These are phyloP conservation scores for Dendrocalamus sinicus DNA, from an alignment of 176 grass and related monocot species.

Conservation along the genomic window DNA sequence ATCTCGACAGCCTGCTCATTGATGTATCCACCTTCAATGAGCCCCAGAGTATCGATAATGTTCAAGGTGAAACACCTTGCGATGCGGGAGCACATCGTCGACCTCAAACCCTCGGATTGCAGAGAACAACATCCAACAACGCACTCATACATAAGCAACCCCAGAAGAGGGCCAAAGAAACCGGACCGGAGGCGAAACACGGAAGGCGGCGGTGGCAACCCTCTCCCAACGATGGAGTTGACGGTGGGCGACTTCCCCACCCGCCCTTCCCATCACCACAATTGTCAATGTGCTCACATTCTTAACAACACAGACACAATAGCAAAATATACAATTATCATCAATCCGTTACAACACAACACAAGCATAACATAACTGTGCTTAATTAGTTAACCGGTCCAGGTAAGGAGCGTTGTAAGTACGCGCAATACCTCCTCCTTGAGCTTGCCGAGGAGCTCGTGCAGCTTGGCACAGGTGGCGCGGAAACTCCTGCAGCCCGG, in stretches of 20 bases:
- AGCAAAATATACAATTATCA: not conserved
- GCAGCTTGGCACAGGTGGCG: constrained; percentile 81
- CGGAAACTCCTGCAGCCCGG: constrained; percentile 79
- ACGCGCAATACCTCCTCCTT: constrained; percentile 68
- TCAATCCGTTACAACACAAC: not conserved
- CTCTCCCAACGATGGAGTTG: constrained; percentile 94
- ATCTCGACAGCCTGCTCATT: constrained; percentile 95
- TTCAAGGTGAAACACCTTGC: constrained; percentile 94
- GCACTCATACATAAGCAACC: not conserved
- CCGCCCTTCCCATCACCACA: constrained; percentile 97
- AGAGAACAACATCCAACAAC: constrained; percentile 19
- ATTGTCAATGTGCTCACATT: constrained; percentile 89
- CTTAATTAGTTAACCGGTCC: constrained; percentile 3
- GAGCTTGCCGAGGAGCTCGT: constrained; percentile 79
- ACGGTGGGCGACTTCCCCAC: constrained; percentile 93
- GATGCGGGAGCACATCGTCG: constrained; percentile 75
- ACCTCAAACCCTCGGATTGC: constrained; percentile 90
- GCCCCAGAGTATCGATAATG: constrained; percentile 91
- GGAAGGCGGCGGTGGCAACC: constrained; percentile 80
- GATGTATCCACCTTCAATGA: constrained; percentile 96
- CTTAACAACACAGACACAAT: constrained; percentile 48
- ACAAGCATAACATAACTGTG: not conserved
- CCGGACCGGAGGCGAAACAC: constrained; percentile 44
- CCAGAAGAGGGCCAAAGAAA: constrained; percentile 5
- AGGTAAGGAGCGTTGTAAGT: not conserved